Base-by-base conservation (phyloP, 2,329 filamentous ascomycete species). In the Aureobasidium leucospermi region DNA sequence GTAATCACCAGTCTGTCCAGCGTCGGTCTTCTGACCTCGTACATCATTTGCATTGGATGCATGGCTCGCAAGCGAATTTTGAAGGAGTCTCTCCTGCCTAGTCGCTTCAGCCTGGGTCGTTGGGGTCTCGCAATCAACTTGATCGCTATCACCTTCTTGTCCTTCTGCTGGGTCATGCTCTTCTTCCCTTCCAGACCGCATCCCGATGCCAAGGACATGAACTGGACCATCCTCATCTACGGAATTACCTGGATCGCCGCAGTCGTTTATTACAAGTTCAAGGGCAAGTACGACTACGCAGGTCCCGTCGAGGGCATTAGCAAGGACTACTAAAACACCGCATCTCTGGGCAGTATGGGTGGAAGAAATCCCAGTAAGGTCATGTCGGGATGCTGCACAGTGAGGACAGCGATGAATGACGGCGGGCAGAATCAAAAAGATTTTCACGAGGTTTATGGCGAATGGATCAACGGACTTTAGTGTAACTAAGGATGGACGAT, bases 41-140 rank as follows among this genome's bases (percentile, higher is more conserved):
- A 76, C 67, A 67, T 73, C 48, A 66, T 77, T 59, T 69, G 67
- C 42, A 75, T 77, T 57, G 71, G 72, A 60, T 72, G 71, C 60
- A 69, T 77, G 10, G 67, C 75, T 11, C 73, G 71, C 60, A 68
- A 71, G 34, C 71, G 74, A 46, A 63, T 76, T 46, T 65, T 65
- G 28, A 66, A 70, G 41, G 71, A 71, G 0, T 67, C 70, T 55
- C 68, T 71, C 5, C 68, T 76, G 8, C 73, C 73, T 31, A 71
- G 71, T 48, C 66, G 69, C 39, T 76, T 71, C 71, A 72, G 67
- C 10, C 68, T 76, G 6, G 74, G 75, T n/a, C 64, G 61, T 28
- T 75, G 65, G 65, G 74, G 73, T 13, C 61, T 75, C 2, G 65
- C 69, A 2, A 64, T 76, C 64, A 76, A 77, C 63, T 45, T 68